A percentile compares a stretch with the other conserved stretches of the same genome.
These are phyloP conservation scores for Cicer bijugum DNA, from an alignment of 306 rosid species.

Conservation along the genomic window DNA sequence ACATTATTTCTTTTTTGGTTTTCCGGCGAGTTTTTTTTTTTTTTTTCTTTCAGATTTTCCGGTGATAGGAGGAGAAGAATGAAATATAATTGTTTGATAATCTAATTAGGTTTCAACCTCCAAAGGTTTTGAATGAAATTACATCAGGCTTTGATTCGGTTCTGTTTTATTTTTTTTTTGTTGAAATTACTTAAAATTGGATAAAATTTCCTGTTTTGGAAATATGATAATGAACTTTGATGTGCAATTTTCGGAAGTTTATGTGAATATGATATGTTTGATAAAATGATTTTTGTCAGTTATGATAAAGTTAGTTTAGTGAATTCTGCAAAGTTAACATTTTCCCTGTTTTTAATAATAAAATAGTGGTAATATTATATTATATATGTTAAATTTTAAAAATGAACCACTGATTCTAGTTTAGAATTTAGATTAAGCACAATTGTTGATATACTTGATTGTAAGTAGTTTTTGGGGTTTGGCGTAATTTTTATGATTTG, in stretches of 20 bases:
- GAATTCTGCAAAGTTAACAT: no score
- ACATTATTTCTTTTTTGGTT: not conserved
- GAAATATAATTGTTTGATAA: not conserved
- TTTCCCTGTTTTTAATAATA: no score
- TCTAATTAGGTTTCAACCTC: not conserved
- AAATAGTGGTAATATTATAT: no score
- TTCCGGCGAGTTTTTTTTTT: not conserved
- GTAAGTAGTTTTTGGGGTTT: slow-evolving; percentile 11
- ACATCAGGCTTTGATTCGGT: not conserved
- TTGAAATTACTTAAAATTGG: not conserved
- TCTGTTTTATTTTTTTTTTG: not conserved
- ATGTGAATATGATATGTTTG: not conserved
- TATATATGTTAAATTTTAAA: not conserved
- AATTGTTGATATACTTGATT: not conserved
- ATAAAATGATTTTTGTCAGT: not conserved
- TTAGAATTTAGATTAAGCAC: slow-evolving; percentile 8
- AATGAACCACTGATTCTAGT: slow-evolving; percentile 1
- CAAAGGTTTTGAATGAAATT: not conserved
- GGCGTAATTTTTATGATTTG: not conserved
- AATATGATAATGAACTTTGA: not conserved
- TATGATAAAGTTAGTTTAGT: not conserved
- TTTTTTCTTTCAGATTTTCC: not conserved
- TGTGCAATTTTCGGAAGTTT: not conserved
- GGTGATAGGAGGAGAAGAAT: not conserved
- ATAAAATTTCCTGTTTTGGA: not conserved